Percentiles rank a stretch among this genome's conserved stretches.
These are phyloP conservation scores for Exophiala mesophila DNA, from an alignment of 2,329 filamentous ascomycete genomes.

Conservation along the genomic window DNA sequence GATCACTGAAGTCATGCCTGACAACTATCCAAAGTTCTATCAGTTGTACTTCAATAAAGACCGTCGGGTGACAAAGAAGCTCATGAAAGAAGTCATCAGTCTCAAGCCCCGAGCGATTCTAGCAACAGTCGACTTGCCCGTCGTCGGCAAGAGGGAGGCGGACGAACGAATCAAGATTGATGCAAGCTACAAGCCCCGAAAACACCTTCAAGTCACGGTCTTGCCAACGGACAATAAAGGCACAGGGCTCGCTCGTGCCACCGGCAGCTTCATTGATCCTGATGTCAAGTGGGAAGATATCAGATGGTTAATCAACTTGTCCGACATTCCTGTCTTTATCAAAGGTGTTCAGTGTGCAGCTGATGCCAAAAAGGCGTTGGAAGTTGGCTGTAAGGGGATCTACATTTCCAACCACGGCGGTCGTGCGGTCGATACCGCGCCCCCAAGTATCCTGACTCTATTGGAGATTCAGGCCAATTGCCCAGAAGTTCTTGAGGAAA, in stretches of 20 bases:
- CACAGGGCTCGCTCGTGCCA: conserved; percentile 37
- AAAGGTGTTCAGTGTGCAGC: conserved; percentile 55
- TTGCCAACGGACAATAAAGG: conserved; percentile 48
- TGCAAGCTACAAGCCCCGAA: conserved; percentile 7
- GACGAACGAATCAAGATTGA: conserved; percentile 48
- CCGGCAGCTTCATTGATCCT: conserved; percentile 45
- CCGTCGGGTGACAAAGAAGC: conserved; percentile 46
- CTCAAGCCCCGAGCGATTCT: conserved; percentile 47
- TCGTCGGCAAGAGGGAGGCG: conserved; percentile 52
- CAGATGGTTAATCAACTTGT: conserved; percentile 47
- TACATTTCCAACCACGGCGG: conserved; percentile 57
- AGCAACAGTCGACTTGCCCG: conserved; percentile 54
- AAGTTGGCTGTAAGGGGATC: conserved; percentile 50
- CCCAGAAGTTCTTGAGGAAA: conserved; percentile 33
- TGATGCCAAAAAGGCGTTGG: conserved; percentile 49
- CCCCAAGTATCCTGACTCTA: conserved; percentile 52
- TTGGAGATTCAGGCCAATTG: conserved; percentile 56
- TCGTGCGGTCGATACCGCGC: conserved; percentile 44
- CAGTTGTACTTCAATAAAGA: conserved; percentile 60
- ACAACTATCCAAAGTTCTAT: conserved; percentile 35
- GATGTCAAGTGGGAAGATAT: conserved; percentile 51
- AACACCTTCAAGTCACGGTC: conserved; percentile 4
- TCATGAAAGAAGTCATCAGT: conserved; percentile 43
- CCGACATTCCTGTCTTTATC: conserved; percentile 49
- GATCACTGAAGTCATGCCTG: conserved; percentile 37